A percentile compares a stretch with the other conserved stretches of the same genome.
Conservation (phyloP, 2,329 filamentous ascomycete genomes). For the Myriangium duriaei region DNA sequence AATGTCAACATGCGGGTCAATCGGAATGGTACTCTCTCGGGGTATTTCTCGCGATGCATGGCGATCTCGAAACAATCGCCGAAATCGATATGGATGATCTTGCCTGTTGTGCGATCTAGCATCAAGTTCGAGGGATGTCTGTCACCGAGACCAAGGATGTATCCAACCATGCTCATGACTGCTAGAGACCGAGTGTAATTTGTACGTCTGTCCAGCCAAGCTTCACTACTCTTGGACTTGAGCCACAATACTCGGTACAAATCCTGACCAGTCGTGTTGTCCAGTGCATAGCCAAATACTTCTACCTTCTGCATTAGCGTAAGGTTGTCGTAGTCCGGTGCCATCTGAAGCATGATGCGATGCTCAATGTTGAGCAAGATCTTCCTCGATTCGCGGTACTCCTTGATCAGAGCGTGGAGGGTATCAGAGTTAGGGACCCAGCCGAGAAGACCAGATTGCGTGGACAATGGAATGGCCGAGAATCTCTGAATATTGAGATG, state of each 20-base stretch:
- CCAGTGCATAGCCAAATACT: conserved; percentile 95
- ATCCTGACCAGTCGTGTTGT: conserved; percentile 98
- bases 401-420: conserved; percentile 86
- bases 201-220: conserved; percentile 94
- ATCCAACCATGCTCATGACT: conserved; percentile 99
- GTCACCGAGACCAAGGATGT: conserved; percentile 92
- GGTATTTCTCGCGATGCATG: conserved; percentile 99
- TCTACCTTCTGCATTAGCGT: conserved; percentile 99
- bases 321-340: conserved; percentile 94
- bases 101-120: conserved; percentile 89
- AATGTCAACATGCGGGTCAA: conserved; percentile 98
- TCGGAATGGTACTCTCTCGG: conserved; percentile 93
- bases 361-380: conserved; percentile 99
- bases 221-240: conserved; percentile 95
- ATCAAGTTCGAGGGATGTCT: conserved; percentile 96
- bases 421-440: conserved; percentile 99
- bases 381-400: conserved; percentile 93
- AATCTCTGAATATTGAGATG: conserved; percentile 95
- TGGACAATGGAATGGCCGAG: conserved; percentile 90
- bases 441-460: conserved; percentile 86
- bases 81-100: conserved; percentile 98
- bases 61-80: conserved; percentile 99
- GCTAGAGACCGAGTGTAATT: conserved; percentile 95
- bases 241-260: conserved; percentile 96
- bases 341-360: conserved; percentile 99